Base-by-base conservation (phyloP, 306 rosid species). In the Phaseolus lunatus region DNA sequence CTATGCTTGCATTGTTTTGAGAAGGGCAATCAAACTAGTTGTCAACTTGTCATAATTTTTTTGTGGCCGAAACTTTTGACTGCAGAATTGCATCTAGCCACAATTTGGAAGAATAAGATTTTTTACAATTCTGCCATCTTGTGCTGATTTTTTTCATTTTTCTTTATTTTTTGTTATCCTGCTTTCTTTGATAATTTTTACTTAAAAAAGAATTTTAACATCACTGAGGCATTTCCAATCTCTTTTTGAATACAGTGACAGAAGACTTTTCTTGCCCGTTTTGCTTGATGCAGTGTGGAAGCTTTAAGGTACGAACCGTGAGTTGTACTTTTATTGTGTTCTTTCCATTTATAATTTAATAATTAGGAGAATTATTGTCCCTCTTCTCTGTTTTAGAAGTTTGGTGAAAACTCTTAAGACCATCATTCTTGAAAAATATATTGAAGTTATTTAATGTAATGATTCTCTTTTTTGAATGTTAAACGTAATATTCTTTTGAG, bases 251-350 rank as follows among this genome's bases (percentile, higher is more conserved):
- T 88, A 82, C 91, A 95, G 99, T 92, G 69, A 92, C 97, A 8
- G 99, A 95, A 79, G 92, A 87, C 83, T 92, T 90, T 84, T 70
- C 94, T 77, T 95, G 99, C 71, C 97, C 99, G 22, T 92, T 95
- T 92, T 95, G 99, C 86, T 80, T 89, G 88, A 89, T 91, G 94
- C 91, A 81, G 78, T 92, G 99, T 67, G 92, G 91, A 52, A 91
- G 90, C 92, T 92, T 87, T 88, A 92, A 92, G 99, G 99, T 92
- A 84, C 63, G 57, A 63, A 54, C 61, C 45, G 43, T 43, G 47
- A 76, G 52, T 62, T 80, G 65, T 50, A 27, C 74, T 68, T 31
- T 75, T 66, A 26, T 67, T 27, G 26, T 67, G 70, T 43, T 68
- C 5, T 2, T 72, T 82, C 22, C 5, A 62, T 79, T 31, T 53